Conservation (phyloP, 257 asterid genomes). For the Eucommia ulmoides region DNA sequence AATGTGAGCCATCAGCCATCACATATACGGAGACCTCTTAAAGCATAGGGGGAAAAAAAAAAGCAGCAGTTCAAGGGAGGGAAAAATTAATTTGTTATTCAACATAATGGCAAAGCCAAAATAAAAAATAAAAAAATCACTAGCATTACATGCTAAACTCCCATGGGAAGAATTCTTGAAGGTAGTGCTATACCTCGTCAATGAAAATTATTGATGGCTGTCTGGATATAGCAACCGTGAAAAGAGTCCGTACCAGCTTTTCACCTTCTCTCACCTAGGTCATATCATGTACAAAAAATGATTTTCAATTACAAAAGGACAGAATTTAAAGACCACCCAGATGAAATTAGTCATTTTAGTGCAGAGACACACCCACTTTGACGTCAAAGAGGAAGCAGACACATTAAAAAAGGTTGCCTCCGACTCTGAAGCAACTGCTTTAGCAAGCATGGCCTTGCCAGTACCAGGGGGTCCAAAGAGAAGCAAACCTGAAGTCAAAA, state of each 20-base stretch:
- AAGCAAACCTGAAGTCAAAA: conserved; percentile 57
- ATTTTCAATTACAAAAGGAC: neutral
- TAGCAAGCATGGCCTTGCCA: conserved; percentile 97
- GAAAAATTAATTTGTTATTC: too few relatives aligned
- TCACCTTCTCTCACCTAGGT: conserved; percentile 95
- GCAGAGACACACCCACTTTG: conserved; percentile 77
- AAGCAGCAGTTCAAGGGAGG: too few relatives aligned
- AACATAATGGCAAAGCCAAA: too few relatives aligned
- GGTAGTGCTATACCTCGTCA: conserved; percentile 97
- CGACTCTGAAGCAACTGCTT: conserved; percentile 98
- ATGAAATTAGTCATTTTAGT: conserved; percentile 9
- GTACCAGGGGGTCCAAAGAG: conserved; percentile 99
- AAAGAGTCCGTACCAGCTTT: conserved; percentile 95
- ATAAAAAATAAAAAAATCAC: too few relatives aligned
- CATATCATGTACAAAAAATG: neutral
- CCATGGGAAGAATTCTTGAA: too few relatives aligned
- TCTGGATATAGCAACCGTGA: conserved; percentile 78
- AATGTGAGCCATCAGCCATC: too few relatives aligned
- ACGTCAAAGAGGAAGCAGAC: conserved; percentile 95
- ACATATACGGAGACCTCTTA: too few relatives aligned
- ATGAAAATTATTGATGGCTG: conserved; percentile 96
- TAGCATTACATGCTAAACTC: too few relatives aligned
- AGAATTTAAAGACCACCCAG: neutral
- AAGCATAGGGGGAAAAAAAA: too few relatives aligned
- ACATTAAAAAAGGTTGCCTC: conserved; percentile 92